These are phyloP conservation scores for Rhodamnia argentea DNA, from an alignment of 345 rosid species.

Conservation along the genomic window DNA sequence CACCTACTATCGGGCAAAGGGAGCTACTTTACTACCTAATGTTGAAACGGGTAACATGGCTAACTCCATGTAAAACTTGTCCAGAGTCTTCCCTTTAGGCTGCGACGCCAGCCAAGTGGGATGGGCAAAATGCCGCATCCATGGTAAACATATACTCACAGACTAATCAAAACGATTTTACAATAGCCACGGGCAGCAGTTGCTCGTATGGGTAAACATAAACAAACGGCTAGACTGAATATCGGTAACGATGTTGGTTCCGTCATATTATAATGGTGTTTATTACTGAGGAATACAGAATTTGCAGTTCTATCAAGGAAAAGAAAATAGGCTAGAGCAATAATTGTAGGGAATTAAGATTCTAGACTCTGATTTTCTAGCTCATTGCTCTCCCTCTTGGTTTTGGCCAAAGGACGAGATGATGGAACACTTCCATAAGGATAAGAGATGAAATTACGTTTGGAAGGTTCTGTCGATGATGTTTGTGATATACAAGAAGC, in stretches of 20 bases:
- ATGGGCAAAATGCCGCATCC: not conserved
- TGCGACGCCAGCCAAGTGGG: not conserved
- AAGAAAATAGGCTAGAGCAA: no score
- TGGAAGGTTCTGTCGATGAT: not conserved
- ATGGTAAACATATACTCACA: not conserved
- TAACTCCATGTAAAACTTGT: not conserved
- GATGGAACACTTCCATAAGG: no score
- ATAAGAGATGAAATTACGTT: not conserved
- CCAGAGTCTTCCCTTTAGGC: not conserved
- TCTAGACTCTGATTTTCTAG: no score
- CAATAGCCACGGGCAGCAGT: not conserved
- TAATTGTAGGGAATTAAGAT: no score
- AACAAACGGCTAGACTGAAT: not conserved
- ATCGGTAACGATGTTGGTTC: not conserved
- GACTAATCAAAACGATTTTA: not conserved
- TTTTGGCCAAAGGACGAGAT: no score
- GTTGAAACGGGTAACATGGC: not conserved
- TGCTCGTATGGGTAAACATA: not conserved
- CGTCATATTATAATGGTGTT: not conserved
- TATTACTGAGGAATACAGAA: not conserved
- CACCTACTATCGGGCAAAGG: constrained; percentile 23
- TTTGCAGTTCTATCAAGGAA: not conserved
- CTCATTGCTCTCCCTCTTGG: no score
- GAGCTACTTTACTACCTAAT: not conserved
- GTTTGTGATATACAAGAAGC: not conserved